Conservation (phyloP, 306 rosid species). For the Castanea crenata region DNA sequence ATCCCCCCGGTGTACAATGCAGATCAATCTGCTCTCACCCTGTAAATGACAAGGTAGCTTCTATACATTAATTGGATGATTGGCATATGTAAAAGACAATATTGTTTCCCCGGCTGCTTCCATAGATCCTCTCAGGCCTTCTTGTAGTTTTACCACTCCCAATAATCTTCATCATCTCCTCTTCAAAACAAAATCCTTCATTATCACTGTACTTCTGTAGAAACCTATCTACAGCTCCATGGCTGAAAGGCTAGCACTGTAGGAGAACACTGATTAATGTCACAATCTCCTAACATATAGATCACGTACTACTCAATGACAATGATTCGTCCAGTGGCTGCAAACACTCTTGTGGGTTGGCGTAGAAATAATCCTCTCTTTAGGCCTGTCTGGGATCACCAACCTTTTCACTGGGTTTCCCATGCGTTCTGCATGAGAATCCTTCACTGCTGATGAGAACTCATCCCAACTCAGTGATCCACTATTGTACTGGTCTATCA, state of each 20-base stretch:
- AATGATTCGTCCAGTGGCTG: slow-evolving; percentile 45
- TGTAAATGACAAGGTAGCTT: slow-evolving; percentile 78
- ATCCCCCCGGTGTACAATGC: slow-evolving; percentile 55
- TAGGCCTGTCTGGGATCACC: slow-evolving; percentile 76
- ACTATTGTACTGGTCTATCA: slow-evolving; percentile 70
- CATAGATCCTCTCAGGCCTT: slow-evolving; percentile 36
- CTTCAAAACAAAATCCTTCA: slow-evolving; percentile 35
- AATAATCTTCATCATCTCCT: slow-evolving; percentile 33
- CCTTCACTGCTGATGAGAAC: slow-evolving; percentile 80
- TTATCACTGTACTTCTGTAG: slow-evolving; percentile 37
- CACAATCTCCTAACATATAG: slow-evolving; percentile 25
- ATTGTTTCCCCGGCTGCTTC: slow-evolving; percentile 40
- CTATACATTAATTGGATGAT: slow-evolving; percentile 84
- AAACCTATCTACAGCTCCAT: slow-evolving; percentile 34
- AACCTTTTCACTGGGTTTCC: slow-evolving; percentile 70
- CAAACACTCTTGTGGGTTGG: slow-evolving; percentile 92
- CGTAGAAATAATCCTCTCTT: slow-evolving; percentile 96
- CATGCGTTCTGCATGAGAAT: slow-evolving; percentile 76
- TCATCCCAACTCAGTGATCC: slow-evolving; percentile 68
- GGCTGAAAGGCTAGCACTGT: slow-evolving; percentile 47
- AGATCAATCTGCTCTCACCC: slow-evolving; percentile 64
- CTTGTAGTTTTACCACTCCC: slow-evolving; percentile 37
- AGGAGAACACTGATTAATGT: slow-evolving; percentile 37
- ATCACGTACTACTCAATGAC: slow-evolving; percentile 57
- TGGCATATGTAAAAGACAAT: slow-evolving; percentile 47